These are phyloP conservation scores for Decorospora gaudefroyi DNA, from an alignment of 2,329 filamentous ascomycete species.

Conservation along the genomic window DNA sequence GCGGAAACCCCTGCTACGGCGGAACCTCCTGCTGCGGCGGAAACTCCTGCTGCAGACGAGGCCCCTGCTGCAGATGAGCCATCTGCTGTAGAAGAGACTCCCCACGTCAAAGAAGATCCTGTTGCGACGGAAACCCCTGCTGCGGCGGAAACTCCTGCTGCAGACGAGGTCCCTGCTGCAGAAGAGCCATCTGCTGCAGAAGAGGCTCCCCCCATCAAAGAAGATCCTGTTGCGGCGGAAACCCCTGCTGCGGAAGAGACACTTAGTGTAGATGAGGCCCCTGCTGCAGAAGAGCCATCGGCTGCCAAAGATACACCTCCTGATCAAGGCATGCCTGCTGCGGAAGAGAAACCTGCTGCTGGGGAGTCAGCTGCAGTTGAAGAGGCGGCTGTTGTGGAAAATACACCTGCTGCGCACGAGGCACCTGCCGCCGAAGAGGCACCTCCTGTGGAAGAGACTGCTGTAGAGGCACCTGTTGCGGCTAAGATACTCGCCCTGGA, in stretches of 20 bases:
- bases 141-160: not conserved
- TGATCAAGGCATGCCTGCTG: not conserved
- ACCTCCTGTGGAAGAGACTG: not conserved
- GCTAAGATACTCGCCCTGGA: not conserved
- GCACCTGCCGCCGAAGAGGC: not conserved
- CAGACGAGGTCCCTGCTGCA: not conserved
- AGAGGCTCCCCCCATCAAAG: not conserved
- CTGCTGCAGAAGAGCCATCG: not conserved
- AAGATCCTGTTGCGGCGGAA: not conserved
- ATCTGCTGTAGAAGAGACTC: not conserved
- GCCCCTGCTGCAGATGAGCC: not conserved
- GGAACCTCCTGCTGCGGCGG: not conserved
- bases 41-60: not conserved
- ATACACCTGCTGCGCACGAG: slow-evolving; percentile 1
- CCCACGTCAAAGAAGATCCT: not conserved
- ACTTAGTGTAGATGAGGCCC: slow-evolving; percentile 1
- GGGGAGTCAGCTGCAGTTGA: not conserved
- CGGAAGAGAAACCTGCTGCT: slow-evolving; percentile 1
- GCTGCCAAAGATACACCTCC: not conserved
- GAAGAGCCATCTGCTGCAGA: not conserved
- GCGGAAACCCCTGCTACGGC: not conserved
- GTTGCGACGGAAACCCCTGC: not conserved
- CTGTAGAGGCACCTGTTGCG: not conserved
- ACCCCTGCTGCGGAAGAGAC: not conserved
- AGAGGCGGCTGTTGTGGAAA: slow-evolving; percentile 1